Evolutionary conservation across 192 early-diverging fungal genomes (phyloP), one percentile per base, ranked within the genome.

Genomic region (Podila epigama): DNA sequence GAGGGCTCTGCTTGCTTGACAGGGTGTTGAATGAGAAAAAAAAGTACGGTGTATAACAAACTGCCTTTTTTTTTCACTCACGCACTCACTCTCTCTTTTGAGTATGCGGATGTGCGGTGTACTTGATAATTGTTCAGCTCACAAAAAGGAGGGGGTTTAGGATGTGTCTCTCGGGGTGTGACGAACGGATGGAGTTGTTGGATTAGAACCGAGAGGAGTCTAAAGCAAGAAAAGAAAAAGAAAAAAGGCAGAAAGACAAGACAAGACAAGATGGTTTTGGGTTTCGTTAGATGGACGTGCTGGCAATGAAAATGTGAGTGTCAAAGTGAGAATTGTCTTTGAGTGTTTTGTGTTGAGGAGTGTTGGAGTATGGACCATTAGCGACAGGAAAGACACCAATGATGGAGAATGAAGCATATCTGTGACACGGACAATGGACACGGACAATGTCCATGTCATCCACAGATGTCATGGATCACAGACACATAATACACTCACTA

Each of bases 1-100:
- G 42, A 44, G 27, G 42, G 31, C 44, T 48, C 44, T 48, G 44
- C 44, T 48, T 48, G 44, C n/a, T 22, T 48, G 44, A 48, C 44
- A 48, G 44, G 44, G 15, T 48, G 20, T n/a, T 44, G n/a, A 48
- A 48, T 48, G 44, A n/a, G n/a, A n/a, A n/a, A n/a, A n/a, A n/a
- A n/a, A n/a, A n/a, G n/a, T n/a, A n/a, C n/a, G n/a, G n/a, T n/a
- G n/a, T n/a, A n/a, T n/a, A n/a, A n/a, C n/a, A n/a, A n/a, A n/a
- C n/a, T n/a, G n/a, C n/a, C n/a, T n/a, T n/a, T n/a, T n/a, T n/a
- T n/a, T n/a, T n/a, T n/a, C n/a, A n/a, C n/a, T n/a, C n/a, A n/a
- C n/a, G n/a, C n/a, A n/a, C n/a, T n/a, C n/a, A n/a, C n/a, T n/a
- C n/a, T n/a, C n/a, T n/a, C n/a, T n/a, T n/a, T n/a, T 33, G 57